phyloP scores from a whole-genome alignment of 2,329 filamentous ascomycete genomes.

The Fusarium odoratissimum region DNA sequence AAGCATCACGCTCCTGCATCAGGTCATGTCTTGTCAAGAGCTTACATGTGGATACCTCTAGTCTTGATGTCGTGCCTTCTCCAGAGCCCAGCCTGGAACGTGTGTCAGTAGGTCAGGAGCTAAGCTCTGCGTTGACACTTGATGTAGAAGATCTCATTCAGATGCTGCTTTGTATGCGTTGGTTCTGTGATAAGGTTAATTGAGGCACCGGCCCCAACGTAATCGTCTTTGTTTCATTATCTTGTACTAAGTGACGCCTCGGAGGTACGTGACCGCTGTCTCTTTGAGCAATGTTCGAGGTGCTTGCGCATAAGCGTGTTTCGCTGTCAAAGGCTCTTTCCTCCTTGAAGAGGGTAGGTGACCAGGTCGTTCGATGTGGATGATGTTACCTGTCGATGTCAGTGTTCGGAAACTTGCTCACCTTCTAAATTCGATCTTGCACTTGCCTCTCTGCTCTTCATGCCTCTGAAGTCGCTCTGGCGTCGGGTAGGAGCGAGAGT shows the following conservation, averaged over 20 bases:
- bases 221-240: background rate
- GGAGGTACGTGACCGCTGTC: background rate
- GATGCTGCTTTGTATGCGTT: background rate
- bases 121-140: background rate
- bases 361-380: background rate
- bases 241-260: background rate
- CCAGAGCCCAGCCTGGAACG: background rate
- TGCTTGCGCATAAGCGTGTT: background rate
- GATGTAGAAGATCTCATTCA: background rate
- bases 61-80: background rate
- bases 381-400: background rate
- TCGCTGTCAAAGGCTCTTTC: background rate
- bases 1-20: background rate
- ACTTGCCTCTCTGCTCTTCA: background rate
- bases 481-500: background rate
- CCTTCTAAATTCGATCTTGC: background rate
- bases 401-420: background rate
- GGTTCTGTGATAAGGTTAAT: background rate
- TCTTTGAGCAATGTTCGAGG: background rate
- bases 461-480: background rate
- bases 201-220: background rate
- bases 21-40: background rate
- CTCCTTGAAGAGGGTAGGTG: background rate
- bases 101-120: background rate
- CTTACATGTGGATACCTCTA: no score